phyloP scores from a whole-genome alignment of 352 stramenopile genomes.

The Plasmopara muralis region DNA sequence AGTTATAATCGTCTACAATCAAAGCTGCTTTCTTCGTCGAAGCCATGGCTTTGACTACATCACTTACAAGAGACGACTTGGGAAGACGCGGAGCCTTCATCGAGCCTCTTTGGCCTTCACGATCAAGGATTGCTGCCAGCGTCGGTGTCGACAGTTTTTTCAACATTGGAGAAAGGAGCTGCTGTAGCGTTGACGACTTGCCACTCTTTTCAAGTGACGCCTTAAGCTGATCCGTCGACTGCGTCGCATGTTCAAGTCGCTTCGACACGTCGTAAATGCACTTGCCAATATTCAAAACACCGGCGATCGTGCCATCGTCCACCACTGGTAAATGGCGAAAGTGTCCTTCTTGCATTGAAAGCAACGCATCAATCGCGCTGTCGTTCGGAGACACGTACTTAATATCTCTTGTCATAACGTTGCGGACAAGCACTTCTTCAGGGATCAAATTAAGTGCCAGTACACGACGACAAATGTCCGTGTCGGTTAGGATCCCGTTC shows the following conservation, averaged over 20 bases:
- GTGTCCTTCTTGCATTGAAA: conserved; percentile 96
- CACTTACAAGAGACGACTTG: conserved; percentile 80
- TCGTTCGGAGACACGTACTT: conserved; percentile 93
- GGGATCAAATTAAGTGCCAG: conserved; percentile 83
- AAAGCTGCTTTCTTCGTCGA: conserved; percentile 88
- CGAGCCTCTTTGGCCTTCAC: conserved; percentile 36
- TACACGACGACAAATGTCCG: conserved; percentile 92
- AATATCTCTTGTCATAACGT: conserved; percentile 95
- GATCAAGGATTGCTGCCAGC: conserved; percentile 82
- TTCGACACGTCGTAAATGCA: conserved; percentile 98
- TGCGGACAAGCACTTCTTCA: conserved; percentile 56
- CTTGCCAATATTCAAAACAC: conserved; percentile 97
- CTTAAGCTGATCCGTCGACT: conserved; percentile 81
- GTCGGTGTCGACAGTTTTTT: conserved; percentile 78
- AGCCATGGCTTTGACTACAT: conserved; percentile 74
- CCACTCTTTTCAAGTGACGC: conserved; percentile 71
- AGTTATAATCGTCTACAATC: conserved; percentile 87
- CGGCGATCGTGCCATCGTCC: conserved; percentile 81
- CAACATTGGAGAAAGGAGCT: conserved; percentile 74
- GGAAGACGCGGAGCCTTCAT: conserved; percentile 60
- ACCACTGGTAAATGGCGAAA: conserved; percentile 97
- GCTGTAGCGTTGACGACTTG: conserved; percentile 64
- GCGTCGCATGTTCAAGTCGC: conserved; percentile 89
- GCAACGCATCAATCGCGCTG: conserved; percentile 93
- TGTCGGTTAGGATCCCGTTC: conserved; percentile 94